A percentile compares a stretch with the other conserved stretches of the same genome.
Evolutionary conservation across 2,329 filamentous ascomycete species (phyloP).

Genomic region (Botrytis byssoidea): DNA sequence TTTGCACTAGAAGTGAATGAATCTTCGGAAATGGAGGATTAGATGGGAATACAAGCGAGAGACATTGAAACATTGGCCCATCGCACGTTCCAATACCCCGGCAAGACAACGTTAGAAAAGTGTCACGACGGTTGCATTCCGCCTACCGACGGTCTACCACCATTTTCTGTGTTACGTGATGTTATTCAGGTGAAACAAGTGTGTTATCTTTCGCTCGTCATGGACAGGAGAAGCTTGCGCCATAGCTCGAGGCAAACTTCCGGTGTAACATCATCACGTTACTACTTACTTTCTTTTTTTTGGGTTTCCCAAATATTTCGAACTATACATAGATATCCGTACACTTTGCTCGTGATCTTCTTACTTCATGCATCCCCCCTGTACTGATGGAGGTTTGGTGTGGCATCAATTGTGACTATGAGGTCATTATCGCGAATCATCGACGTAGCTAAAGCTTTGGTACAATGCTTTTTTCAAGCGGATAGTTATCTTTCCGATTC

Average conservation of each 20-base stretch:
- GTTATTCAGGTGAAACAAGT: background rate
- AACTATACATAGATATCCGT: background rate
- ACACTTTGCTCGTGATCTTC: background rate
- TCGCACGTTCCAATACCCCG: conserved; percentile 3
- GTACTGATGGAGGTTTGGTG: background rate
- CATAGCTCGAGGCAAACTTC: background rate
- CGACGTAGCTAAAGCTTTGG: background rate
- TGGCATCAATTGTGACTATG: background rate
- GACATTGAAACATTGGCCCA: conserved; percentile 1
- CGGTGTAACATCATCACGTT: background rate
- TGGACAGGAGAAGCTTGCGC: background rate
- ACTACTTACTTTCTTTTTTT: background rate
- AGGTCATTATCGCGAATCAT: background rate
- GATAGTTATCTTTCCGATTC: conserved; percentile 8
- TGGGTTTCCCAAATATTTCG: background rate
- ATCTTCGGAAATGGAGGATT: background rate
- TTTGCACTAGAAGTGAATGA: background rate
- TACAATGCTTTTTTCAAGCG: background rate
- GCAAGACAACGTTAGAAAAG: background rate
- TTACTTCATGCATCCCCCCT: background rate
- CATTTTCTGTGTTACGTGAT: conserved; percentile 1
- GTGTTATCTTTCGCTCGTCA: background rate
- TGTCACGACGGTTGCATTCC: background rate
- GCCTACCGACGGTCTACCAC: background rate
- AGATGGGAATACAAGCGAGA: background rate